These are phyloP conservation scores for Tylopilus sp. DNA, from an alignment of 1,284 basidiomycete genomes.

Conservation along the genomic window DNA sequence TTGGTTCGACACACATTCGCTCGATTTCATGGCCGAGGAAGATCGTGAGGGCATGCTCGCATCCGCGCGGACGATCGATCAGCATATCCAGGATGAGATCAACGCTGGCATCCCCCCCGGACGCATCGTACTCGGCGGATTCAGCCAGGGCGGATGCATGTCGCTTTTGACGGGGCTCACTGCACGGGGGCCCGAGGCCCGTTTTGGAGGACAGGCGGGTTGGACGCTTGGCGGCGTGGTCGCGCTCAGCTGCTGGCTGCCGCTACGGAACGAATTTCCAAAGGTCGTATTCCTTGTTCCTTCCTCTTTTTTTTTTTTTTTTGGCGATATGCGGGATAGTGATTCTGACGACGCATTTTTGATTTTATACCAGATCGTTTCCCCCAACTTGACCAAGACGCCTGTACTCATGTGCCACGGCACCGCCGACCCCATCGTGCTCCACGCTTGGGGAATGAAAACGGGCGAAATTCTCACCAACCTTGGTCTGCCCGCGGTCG, in stretches of 20 bases:
- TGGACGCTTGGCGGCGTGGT: background rate
- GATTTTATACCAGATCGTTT: background rate
- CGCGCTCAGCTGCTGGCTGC: background rate
- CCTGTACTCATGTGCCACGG: constrained; percentile 2
- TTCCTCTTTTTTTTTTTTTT: too few species aligned
- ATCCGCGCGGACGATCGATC: background rate
- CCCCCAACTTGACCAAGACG: background rate
- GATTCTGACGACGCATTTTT: background rate
- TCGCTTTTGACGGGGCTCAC: background rate
- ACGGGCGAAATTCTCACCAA: background rate
- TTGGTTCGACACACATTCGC: background rate
- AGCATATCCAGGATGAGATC: background rate
- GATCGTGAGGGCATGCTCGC: background rate
- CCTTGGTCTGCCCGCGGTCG: background rate
- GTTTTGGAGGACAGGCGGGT: background rate
- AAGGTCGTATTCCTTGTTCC: background rate
- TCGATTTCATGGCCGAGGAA: background rate
- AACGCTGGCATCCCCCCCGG: background rate
- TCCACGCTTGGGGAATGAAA: background rate
- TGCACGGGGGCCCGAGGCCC: background rate
- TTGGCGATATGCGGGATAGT: too few species aligned
- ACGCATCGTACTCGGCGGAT: constrained; percentile 1
- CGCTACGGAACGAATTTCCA: background rate
- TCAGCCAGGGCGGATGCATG: background rate
- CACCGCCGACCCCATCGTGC: background rate